A percentile compares a stretch with the other conserved stretches of the same genome.
These are phyloP conservation scores for Solanum peruvianum DNA, from an alignment of 257 asterid genomes.

Conservation along the genomic window DNA sequence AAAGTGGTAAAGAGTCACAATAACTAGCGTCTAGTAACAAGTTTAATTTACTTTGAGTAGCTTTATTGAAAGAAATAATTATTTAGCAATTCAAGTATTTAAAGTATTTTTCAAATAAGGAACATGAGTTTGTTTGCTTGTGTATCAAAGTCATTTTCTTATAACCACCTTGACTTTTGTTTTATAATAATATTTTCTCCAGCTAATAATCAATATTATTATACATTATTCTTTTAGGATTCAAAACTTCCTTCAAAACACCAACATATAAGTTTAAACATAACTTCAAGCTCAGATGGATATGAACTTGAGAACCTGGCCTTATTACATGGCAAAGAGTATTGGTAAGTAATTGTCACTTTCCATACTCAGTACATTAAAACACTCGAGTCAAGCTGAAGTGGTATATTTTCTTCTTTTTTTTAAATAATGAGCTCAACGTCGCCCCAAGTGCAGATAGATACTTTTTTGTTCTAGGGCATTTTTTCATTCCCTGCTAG, in stretches of 20 bases:
- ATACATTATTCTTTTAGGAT: background rate
- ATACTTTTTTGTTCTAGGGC: background rate
- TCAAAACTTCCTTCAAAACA: background rate
- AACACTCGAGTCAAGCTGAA: background rate
- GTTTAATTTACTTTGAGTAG: background rate
- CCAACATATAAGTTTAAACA: too few species aligned
- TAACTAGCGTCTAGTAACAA: too few species aligned
- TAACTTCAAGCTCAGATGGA: background rate
- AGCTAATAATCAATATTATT: background rate
- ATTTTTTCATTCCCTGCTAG: background rate
- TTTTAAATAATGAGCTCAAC: background rate
- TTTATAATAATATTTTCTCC: background rate
- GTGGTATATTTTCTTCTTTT: background rate
- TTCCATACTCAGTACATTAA: background rate
- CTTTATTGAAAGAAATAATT: too few species aligned
- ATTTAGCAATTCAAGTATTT: background rate
- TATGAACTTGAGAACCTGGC: background rate
- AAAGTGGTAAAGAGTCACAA: too few species aligned
- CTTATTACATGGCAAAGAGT: background rate
- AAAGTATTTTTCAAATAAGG: background rate
- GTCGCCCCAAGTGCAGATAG: background rate
- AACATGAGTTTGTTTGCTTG: background rate
- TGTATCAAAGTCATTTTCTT: background rate
- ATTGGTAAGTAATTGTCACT: background rate
- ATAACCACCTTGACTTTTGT: background rate